These are phyloP conservation scores for Carex arenaria DNA, from an alignment of 202 grass and related monocot species.

Conservation along the genomic window DNA sequence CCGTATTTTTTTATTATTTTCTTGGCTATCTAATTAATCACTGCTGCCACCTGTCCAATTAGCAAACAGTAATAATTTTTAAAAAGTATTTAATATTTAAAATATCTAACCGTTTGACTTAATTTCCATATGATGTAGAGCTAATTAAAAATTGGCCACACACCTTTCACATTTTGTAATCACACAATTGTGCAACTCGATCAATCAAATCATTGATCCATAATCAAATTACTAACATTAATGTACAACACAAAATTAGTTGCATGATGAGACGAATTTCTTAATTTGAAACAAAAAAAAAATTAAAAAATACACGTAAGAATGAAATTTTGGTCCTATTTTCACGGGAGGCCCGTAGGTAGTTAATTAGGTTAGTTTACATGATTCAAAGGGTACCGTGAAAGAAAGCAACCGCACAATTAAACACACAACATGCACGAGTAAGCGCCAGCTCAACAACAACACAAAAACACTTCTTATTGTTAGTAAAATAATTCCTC, in stretches of 20 bases:
- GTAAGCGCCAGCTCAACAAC: neutral
- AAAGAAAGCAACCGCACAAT: conserved; percentile 11
- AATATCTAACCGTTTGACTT: neutral
- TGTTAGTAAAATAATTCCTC: neutral
- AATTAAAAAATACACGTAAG: neutral
- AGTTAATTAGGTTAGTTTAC: neutral
- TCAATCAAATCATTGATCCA: too few species aligned
- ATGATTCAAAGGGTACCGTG: conserved; percentile 4
- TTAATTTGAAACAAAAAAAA: neutral
- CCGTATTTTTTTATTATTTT: too few species aligned
- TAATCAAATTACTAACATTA: too few species aligned
- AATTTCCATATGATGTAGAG: neutral
- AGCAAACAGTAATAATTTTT: neutral
- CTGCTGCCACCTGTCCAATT: neutral
- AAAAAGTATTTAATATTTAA: too few species aligned
- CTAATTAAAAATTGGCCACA: neutral
- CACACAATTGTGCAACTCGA: neutral
- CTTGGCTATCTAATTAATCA: neutral
- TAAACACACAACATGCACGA: conserved; percentile 11
- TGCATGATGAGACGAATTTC: neutral
- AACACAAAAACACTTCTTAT: too few species aligned
- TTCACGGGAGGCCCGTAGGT: conserved; percentile 14
- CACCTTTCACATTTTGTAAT: neutral
- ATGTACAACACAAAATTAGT: neutral
- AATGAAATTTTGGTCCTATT: neutral